Conservation (phyloP, 208 protist species). For the Entamoeba moshkovskii region DNA sequence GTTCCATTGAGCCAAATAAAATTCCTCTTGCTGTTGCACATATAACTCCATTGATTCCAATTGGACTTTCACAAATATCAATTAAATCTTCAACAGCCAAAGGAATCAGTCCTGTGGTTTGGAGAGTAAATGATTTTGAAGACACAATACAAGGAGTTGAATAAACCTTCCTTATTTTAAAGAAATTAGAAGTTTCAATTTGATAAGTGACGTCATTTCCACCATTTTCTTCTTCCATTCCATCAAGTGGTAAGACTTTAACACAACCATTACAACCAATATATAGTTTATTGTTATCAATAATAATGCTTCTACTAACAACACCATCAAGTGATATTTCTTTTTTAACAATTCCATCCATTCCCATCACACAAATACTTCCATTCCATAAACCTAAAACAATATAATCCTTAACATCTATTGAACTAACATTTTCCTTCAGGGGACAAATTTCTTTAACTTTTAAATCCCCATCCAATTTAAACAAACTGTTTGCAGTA, state of each 20-base stretch:
- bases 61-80: neutral
- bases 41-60: neutral
- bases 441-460: neutral
- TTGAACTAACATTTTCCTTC: neutral
- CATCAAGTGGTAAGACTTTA: no score
- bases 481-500: neutral
- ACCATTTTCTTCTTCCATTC: no score
- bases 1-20: neutral
- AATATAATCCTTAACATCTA: neutral
- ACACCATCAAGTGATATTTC: no score
- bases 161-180: no score
- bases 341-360: neutral
- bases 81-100: neutral
- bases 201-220: no score
- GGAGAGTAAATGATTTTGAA: neutral
- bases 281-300: neutral
- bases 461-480: neutral
- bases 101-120: neutral
- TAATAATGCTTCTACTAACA: neutral
- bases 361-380: neutral
- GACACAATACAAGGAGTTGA: no score
- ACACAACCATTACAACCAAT: no score
- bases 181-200: no score
- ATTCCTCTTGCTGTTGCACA: neutral
- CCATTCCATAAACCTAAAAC: neutral